Evolutionary conservation across 495 filamentous ascomycete species (phyloP).

Genomic region (Hyaloscypha hepaticicola): DNA sequence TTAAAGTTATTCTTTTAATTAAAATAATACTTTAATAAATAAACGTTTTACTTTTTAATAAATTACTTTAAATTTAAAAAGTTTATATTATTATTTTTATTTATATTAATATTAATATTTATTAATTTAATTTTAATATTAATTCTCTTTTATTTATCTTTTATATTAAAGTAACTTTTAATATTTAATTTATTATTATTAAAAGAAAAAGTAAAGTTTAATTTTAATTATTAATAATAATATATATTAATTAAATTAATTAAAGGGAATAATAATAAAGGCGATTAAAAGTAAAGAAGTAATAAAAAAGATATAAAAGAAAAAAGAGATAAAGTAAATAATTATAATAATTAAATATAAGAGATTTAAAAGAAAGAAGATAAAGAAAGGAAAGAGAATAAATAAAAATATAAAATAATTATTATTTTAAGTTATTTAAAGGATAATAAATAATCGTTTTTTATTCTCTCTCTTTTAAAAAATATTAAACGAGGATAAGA

Average conservation of each 20-base stretch:
- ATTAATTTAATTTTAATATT: too few relatives aligned
- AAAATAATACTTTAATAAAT: constrained; percentile 38
- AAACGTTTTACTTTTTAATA: constrained; percentile 31
- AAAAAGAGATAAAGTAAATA: constrained; percentile 15
- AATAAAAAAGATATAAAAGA: constrained; percentile 16
- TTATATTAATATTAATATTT: too few relatives aligned
- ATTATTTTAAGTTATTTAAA: constrained; percentile 8
- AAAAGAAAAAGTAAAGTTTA: constrained; percentile 9
- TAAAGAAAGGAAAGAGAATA: constrained; percentile 9
- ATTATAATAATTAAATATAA: constrained; percentile 17
- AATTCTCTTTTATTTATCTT: constrained; percentile 13
- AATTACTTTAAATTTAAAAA: constrained; percentile 14
- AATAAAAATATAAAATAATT: not conserved
- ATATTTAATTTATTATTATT: constrained; percentile 19
- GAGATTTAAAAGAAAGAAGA: constrained; percentile 19
- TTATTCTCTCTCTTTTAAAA: constrained; percentile 16
- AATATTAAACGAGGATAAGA: not conserved
- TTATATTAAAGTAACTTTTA: constrained; percentile 22
- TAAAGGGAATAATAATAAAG: constrained; percentile 1
- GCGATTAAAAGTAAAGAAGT: constrained; percentile 13
- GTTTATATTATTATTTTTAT: constrained; percentile 13
- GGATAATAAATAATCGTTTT: constrained; percentile 10
- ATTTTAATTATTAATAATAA: constrained; percentile 16
- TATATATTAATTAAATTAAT: constrained; percentile 16
- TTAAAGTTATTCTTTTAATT: constrained; percentile 34